These are phyloP conservation scores for Oldenlandia corymbosa DNA, from an alignment of 257 asterid genomes.

Conservation along the genomic window DNA sequence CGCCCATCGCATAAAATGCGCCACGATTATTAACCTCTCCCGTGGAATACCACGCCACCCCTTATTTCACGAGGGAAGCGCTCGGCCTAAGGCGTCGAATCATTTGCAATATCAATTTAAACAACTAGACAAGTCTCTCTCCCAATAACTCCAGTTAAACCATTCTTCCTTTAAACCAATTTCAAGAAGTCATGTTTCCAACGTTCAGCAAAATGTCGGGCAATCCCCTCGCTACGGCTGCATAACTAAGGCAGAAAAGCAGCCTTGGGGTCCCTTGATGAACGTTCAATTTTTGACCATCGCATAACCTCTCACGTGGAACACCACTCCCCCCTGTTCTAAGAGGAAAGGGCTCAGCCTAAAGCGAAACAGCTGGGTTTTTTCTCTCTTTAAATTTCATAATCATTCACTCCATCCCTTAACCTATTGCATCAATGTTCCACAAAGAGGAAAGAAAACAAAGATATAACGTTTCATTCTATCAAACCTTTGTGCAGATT, in stretches of 20 bases:
- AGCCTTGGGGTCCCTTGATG: conserved; percentile 6
- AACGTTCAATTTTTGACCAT: conserved; percentile 41
- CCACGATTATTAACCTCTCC: conserved; percentile 59
- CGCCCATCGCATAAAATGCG: conserved; percentile 77
- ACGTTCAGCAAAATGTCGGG: conserved; percentile 2
- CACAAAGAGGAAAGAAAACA: background rate
- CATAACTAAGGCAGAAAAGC: conserved; percentile 15
- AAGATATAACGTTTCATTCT: background rate
- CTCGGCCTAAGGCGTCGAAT: conserved; percentile 68
- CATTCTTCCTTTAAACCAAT: background rate
- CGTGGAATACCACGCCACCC: conserved; percentile 91
- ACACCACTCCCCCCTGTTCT: conserved; percentile 60
- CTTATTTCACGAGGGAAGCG: conserved; percentile 60
- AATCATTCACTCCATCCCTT: background rate
- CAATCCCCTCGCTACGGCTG: conserved; percentile 16
- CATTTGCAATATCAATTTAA: background rate
- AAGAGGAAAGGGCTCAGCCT: conserved; percentile 38
- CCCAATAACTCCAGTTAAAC: background rate
- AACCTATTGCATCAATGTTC: background rate
- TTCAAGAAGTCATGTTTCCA: background rate
- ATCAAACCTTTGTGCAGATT: too few species aligned
- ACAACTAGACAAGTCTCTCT: background rate
- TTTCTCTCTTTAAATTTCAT: background rate
- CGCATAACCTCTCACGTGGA: conserved; percentile 78
- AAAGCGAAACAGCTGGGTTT: background rate